Evolutionary conservation across 306 rosid genomes (phyloP).

Genomic region (Cicer chorassanicum): DNA sequence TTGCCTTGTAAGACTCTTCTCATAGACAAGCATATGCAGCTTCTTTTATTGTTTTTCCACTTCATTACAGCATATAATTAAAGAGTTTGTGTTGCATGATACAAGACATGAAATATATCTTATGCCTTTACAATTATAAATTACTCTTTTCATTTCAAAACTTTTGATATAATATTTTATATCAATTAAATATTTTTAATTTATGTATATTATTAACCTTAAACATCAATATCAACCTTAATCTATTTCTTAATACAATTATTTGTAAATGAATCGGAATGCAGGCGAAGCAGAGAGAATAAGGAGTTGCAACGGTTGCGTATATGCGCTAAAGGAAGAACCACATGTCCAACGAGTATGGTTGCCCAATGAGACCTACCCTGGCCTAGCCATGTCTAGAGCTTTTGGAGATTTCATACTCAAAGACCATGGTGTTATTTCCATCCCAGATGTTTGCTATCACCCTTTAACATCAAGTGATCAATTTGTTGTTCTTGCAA

Average conservation of each 20-base stretch:
- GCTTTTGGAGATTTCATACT: conserved; percentile 82
- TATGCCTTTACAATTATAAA: neutral
- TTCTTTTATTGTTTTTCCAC: neutral
- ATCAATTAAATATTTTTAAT: no score
- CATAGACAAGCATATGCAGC: neutral
- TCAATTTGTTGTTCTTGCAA: conserved; percentile 69
- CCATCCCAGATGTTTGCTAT: conserved; percentile 61
- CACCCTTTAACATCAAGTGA: conserved; percentile 55
- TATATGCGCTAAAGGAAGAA: conserved; percentile 62
- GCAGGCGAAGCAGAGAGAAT: conserved; percentile 72
- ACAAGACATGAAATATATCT: no score
- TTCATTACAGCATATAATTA: neutral
- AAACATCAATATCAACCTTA: no score
- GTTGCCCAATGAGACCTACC: conserved; percentile 57
- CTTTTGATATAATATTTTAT: neutral
- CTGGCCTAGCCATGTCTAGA: conserved; percentile 87
- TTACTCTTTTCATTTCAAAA: neutral
- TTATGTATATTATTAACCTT: no score
- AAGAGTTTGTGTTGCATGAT: neutral
- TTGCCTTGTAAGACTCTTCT: conserved; percentile 59
- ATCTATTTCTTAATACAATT: neutral
- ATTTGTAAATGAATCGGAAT: neutral
- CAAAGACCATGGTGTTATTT: conserved; percentile 72
- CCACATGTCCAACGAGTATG: conserved; percentile 71
- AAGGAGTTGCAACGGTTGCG: conserved; percentile 64